phyloP scores from a whole-genome alignment of 768 basidiomycete species.

The Xerocomellus amylosporus region DNA sequence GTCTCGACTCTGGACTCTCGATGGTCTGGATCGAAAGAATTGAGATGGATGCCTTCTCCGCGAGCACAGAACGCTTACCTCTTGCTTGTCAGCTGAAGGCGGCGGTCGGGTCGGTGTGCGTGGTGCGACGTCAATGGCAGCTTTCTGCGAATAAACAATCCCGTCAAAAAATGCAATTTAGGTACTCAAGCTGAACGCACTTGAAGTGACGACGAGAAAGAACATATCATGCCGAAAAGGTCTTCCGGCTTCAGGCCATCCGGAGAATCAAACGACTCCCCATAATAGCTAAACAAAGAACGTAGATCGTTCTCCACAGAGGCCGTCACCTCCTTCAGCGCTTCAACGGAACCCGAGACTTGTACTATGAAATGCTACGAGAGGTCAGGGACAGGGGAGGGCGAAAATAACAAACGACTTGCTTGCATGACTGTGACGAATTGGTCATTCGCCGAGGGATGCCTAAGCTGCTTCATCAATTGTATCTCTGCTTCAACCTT shows the following conservation, averaged over 20 bases:
- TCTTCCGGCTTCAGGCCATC: constrained; percentile 76
- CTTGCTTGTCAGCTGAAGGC: neutral
- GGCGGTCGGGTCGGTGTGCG: neutral
- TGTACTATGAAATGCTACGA: constrained; percentile 32
- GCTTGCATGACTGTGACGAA: constrained; percentile 75
- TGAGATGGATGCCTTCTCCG: neutral
- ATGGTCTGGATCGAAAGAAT: constrained; percentile 36
- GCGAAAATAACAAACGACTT: neutral
- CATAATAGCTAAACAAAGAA: constrained; percentile 67
- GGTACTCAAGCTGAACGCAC: constrained; percentile 32
- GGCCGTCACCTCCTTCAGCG: constrained; percentile 57
- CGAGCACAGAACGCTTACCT: constrained; percentile 4
- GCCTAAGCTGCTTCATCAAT: constrained; percentile 34
- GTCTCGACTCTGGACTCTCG: constrained; percentile 34
- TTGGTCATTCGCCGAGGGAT: constrained; percentile 46
- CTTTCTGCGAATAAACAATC: constrained; percentile 48
- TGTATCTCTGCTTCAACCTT: constrained; percentile 58
- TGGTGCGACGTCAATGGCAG: constrained; percentile 53
- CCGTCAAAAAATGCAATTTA: neutral
- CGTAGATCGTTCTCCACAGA: constrained; percentile 60
- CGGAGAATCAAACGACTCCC: constrained; percentile 63
- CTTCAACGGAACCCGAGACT: constrained; percentile 54
- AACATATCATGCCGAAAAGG: constrained; percentile 72
- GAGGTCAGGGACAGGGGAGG: neutral
- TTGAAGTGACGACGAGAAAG: constrained; percentile 72